Conservation (phyloP, 148 eudicot species). For the Persicaria maculosa region DNA sequence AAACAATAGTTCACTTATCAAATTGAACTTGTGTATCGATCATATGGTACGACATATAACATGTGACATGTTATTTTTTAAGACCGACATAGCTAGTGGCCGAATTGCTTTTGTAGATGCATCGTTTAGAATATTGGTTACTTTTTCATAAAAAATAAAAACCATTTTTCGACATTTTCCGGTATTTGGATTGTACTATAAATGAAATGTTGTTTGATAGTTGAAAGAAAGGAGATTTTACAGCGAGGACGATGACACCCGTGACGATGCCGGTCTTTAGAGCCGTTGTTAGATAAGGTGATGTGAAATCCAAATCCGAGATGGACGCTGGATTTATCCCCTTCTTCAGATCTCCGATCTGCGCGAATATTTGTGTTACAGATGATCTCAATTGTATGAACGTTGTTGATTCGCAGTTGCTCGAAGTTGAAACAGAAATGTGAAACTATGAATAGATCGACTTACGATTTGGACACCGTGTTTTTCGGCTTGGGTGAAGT, state of each 20-base stretch:
- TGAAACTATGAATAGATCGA: neutral
- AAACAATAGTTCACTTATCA: no score
- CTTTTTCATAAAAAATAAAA: no score
- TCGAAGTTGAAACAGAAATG: neutral
- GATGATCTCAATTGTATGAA: neutral
- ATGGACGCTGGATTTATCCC: slow-evolving; percentile 87
- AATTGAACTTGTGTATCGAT: no score
- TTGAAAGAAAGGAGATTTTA: slow-evolving; percentile 26
- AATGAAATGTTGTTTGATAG: no score
- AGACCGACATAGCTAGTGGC: no score
- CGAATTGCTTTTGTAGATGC: no score
- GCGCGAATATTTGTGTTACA: slow-evolving; percentile 5
- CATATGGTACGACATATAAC: no score
- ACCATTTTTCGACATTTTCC: no score
- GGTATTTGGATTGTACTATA: no score
- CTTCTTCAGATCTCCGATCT: slow-evolving; percentile 83
- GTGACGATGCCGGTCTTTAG: slow-evolving; percentile 84
- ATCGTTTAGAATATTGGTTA: no score
- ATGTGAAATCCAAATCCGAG: slow-evolving; percentile 59
- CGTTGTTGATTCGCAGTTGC: neutral
- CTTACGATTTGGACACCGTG: slow-evolving; percentile 64
- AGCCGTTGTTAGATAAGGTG: slow-evolving; percentile 48
- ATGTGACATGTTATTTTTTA: no score
- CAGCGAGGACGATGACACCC: slow-evolving; percentile 84
- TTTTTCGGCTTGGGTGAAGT: slow-evolving; percentile 41